phyloP scores from a whole-genome alignment of 257 asterid genomes.

The Phtheirospermum japonicum region DNA sequence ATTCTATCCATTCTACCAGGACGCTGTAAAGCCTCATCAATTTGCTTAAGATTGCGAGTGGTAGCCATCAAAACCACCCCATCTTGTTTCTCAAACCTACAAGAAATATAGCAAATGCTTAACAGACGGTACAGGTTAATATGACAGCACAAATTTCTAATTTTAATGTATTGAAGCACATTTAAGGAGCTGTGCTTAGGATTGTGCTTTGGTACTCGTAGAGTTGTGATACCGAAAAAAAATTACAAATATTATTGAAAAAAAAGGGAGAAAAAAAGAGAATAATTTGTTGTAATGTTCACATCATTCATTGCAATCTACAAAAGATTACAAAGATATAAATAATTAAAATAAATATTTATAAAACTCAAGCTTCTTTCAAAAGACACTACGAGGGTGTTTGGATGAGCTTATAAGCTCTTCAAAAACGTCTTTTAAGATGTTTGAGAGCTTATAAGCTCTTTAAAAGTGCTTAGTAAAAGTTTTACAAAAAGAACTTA shows the following conservation, averaged over 20 bases:
- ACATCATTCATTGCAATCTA: constrained; percentile 5
- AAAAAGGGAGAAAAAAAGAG: neutral
- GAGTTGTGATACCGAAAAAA: constrained; percentile 1
- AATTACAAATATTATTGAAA: too few species aligned
- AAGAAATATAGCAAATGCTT: constrained; percentile 28
- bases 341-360: neutral
- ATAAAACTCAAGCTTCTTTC: constrained; percentile 3
- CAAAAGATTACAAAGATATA: constrained; percentile 11
- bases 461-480: neutral
- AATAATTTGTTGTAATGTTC: neutral
- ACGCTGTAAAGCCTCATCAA: constrained; percentile 91
- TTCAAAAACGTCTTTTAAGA: neutral
- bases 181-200: too few species aligned
- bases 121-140: constrained; percentile 16
- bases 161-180: neutral
- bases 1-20: constrained; percentile 99
- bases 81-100: constrained; percentile 95
- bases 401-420: neutral
- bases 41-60: constrained; percentile 77
- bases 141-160: constrained; percentile 8
- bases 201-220: too few species aligned
- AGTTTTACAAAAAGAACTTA: neutral
- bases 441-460: neutral
- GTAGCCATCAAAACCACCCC: constrained; percentile 99
- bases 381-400: too few species aligned